Evolutionary conservation across 2,329 filamentous ascomycete species (phyloP), one percentile per base, ranked within the genome.

Genomic region (Alternaria triticimaculans): DNA sequence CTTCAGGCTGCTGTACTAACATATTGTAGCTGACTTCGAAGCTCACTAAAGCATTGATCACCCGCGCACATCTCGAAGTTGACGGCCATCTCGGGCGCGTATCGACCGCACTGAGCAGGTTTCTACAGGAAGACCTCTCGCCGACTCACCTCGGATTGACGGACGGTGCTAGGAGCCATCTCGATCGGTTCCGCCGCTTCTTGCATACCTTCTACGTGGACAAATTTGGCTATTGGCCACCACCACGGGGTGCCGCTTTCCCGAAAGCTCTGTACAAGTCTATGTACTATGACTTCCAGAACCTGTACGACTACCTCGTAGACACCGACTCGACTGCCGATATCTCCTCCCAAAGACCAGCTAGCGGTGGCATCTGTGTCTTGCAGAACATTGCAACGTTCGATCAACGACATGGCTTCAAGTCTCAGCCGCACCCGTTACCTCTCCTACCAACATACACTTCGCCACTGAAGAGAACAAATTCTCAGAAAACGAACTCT

Each of bases 211-310:
- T 89, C 71, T 94, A 93, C 73, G 82, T 87, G 1, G 83, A 86
- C 0, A 89, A 89, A 58, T 84, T 93, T 30, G 91, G 91, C 6
- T 90, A 89, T 68, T 95, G 91, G 78, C 92, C 92, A 0, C 91
- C 92, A 0, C 81, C 81, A 3, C 78, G 80, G 20, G 83, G 80
- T 58, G 72, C 79, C 7, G 77, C 85, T 2, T 91, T 90, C 66
- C 85, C 88, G 15, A 87, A 88, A 41, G 80, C 83, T 20, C 77
- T 90, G 1, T 89, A 89, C 70, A 82, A 82, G 30, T 82, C 83
- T 4, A 90, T 95, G 87, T 86, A 87, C 44, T 80, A 84, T 33
- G 92, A 95, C 67, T 94, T 96, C 67, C 85, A 88, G 55, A 87
- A 86, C 3, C 81, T 95, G 0, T 93, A 94, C 76, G 84, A 89